Evolutionary conservation across 78 protist species (phyloP).

Genomic region (Isochrysis galbana): DNA sequence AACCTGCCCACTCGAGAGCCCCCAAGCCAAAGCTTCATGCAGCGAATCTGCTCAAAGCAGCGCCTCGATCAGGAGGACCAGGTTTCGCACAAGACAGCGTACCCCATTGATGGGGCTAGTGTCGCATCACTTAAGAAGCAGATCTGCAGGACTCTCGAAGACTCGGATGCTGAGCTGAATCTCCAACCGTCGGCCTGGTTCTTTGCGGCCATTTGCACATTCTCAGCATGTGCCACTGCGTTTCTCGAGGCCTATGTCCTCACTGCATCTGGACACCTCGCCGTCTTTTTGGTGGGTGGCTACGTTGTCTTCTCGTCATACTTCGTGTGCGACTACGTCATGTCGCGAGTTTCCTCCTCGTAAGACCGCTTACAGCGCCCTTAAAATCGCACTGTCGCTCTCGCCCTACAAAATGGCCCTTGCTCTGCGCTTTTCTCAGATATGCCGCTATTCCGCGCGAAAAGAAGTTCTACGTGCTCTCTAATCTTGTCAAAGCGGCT

Average conservation of each 20-base stretch:
- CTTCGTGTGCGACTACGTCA: slow-evolving; percentile 28
- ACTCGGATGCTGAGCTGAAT: not conserved
- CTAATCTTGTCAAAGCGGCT: slow-evolving; percentile 29
- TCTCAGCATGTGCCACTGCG: not conserved
- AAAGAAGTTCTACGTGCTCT: slow-evolving; percentile 38
- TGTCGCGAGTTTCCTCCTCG: not conserved
- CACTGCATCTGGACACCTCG: slow-evolving; percentile 21
- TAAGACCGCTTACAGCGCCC: no score
- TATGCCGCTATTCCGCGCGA: not conserved
- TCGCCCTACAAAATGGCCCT: slow-evolving; percentile 3
- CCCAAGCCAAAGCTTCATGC: no score
- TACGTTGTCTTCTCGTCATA: slow-evolving; percentile 31
- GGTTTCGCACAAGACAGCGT: not conserved
- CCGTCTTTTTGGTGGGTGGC: slow-evolving; percentile 25
- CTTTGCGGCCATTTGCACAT: not conserved
- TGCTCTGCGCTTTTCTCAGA: slow-evolving; percentile 21
- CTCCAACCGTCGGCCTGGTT: not conserved
- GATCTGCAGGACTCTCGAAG: not conserved
- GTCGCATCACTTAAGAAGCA: no score
- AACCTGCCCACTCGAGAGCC: no score
- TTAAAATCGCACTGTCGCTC: not conserved
- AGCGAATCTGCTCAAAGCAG: not conserved
- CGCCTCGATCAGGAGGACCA: not conserved
- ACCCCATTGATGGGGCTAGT: not conserved
- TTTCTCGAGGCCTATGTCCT: slow-evolving; percentile 17